Conservation (phyloP, 805 yeast species). For the Saccharomycopsis olivae region DNA sequence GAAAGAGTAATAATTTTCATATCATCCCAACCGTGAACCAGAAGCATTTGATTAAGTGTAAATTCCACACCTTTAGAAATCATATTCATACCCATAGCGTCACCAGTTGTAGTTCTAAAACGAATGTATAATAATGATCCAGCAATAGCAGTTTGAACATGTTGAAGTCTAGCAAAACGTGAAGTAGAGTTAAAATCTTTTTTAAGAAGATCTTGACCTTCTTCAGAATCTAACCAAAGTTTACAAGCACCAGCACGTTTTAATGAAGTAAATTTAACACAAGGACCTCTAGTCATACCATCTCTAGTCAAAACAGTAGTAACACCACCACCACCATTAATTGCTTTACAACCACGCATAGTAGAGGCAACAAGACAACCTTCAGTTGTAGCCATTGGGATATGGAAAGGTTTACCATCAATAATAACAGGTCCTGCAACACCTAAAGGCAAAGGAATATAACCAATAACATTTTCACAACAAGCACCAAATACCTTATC, state of each 20-base stretch:
- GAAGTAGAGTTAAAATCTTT: conserved; percentile 94
- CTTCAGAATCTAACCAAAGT: conserved; percentile 91
- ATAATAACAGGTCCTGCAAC: conserved; percentile 93
- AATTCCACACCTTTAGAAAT: conserved; percentile 95
- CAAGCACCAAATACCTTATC: conserved; percentile 97
- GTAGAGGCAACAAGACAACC: conserved; percentile 98
- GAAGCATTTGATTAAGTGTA: conserved; percentile 74
- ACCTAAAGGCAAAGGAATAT: conserved; percentile 93
- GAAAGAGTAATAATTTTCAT: conserved; percentile 89
- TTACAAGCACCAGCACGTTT: conserved; percentile 90
- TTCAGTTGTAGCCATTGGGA: conserved; percentile 99
- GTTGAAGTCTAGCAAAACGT: conserved; percentile 90
- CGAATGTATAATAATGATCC: conserved; percentile 83
- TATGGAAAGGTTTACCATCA: conserved; percentile 79
- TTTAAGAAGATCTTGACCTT: conserved; percentile 74
- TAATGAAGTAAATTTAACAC: conserved; percentile 80
- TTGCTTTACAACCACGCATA: conserved; percentile 98
- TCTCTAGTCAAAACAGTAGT: conserved; percentile 85
- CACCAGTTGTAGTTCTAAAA: conserved; percentile 98
- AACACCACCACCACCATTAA: conserved; percentile 95
- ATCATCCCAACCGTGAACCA: conserved; percentile 85
- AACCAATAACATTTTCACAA: conserved; percentile 97
- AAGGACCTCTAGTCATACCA: conserved; percentile 99
- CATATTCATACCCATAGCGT: conserved; percentile 99
- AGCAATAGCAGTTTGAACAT: conserved; percentile 86